Base-by-base conservation (phyloP, 768 basidiomycete genomes). In the Dentipellis fragilis region DNA sequence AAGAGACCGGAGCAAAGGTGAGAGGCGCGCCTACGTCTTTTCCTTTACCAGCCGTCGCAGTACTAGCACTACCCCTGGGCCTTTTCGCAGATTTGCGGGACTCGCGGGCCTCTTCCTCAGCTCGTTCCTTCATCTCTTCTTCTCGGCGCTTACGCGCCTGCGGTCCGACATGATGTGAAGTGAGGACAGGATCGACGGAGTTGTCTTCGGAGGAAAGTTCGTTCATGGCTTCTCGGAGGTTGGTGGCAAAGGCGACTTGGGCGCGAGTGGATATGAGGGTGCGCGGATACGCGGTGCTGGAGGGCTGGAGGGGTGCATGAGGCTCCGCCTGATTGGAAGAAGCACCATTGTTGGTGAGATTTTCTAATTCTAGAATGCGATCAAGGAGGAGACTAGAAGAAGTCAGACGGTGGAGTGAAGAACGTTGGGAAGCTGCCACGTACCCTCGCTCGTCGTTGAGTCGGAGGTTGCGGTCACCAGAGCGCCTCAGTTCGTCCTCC, bases 391-490 rank as follows among this genome's bases (percentile, higher is more conserved):
- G 64, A 54, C 84, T 85, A 51, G 48, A 52, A 56, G 38, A 52
- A 23, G 29, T 54, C 42, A 58, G 34, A n/a, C 47, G 39, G 59
- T 59, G 17, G 57, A 58, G 52, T 35, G 55, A 52, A 56, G 52
- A 49, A 40, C 21, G 23, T 49, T 23, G 48, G 12, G 54, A 42
- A 55, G 51, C 22, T 23, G 29, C 22, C 21, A 49, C 82, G 57
- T 64, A 87, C 86, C 77, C 75, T 73, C 78, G 70, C 65, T 89
- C 85, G 62, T 81, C 74, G 45, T 77, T 73, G 67, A 83, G 79
- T 59, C 76, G 77, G 52, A 76, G 72, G 62, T 84, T 84, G 34
- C 81, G 79, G 69, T 85, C 82, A 49, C 80, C 80, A 21, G 84
- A 83, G 29, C 74, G 73, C 54, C 75, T 76, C 29, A 82, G 73